These are phyloP conservation scores for Termitomyces sp. DNA, from an alignment of 768 basidiomycete genomes.

Conservation along the genomic window DNA sequence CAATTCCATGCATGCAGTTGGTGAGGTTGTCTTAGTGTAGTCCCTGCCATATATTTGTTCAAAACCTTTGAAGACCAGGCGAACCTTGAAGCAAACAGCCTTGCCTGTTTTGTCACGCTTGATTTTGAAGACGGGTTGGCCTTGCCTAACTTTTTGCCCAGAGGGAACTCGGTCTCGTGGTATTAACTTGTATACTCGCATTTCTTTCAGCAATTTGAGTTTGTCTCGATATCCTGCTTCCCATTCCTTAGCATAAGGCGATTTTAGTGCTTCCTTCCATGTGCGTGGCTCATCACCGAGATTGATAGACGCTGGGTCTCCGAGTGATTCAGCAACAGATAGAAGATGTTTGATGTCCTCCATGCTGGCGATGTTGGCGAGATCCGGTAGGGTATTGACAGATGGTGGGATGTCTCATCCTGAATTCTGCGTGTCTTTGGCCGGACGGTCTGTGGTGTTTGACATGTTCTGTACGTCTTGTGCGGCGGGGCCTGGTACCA, in stretches of 20 bases:
- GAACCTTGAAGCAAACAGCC: conserved; percentile 21
- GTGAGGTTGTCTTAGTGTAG: conserved; percentile 24
- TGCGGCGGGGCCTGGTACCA: too few relatives aligned
- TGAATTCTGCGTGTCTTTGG: background rate
- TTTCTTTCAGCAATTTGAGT: conserved; percentile 10
- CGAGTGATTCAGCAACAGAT: background rate
- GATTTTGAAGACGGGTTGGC: conserved; percentile 16
- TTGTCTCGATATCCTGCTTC: conserved; percentile 16
- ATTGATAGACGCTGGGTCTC: background rate
- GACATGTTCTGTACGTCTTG: too few relatives aligned
- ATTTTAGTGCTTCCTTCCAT: conserved; percentile 2
- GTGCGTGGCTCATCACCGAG: conserved; percentile 11
- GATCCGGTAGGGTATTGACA: background rate
- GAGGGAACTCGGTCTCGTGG: conserved; percentile 8
- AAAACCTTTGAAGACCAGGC: conserved; percentile 39
- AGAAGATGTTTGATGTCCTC: background rate
- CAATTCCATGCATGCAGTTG: conserved; percentile 34
- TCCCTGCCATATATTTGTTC: conserved; percentile 18
- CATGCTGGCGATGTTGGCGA: background rate
- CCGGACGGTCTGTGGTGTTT: background rate
- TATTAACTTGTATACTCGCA: conserved; percentile 24
- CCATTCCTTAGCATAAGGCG: conserved; percentile 19
- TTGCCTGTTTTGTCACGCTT: conserved; percentile 23
- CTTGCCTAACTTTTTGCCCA: background rate
- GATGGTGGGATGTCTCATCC: background rate